Base-by-base conservation (phyloP, 2,329 filamentous ascomycete genomes). In the Penicillium capsulatum region DNA sequence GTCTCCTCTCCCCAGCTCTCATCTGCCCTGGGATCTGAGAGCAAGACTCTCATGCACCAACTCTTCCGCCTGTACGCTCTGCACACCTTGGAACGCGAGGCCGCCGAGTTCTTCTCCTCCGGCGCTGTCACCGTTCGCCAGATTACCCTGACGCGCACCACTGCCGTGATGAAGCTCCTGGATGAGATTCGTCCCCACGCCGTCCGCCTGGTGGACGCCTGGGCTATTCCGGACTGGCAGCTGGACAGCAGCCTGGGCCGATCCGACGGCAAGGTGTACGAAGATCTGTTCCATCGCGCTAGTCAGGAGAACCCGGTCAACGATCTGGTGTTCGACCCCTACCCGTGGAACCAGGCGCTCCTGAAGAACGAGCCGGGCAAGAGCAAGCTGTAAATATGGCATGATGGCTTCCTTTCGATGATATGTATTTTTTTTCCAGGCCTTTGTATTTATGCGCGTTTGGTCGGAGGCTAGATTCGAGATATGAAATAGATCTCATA, bases 211-310 rank as follows among this genome's bases (percentile, higher is more conserved):
- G 84, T 87, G 0, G 84, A 89, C 55, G 71, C 81, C 0, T 89
- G 84, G 85, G 77, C 78, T 44, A 86, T 89, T 65, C 80, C 84
- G 1, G 84, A 89, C 59, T 89, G 82, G 82, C 81, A 86, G 53
- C 73, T 89, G 2, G 84, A 89, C 59, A 82, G 77, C 53, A 80
- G 77, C 42, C 62, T 89, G 27, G 84, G 85, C 1, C 71, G 83
- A 2, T 77, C 76, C 30, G 84, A 89, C 45, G 84, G 85, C 14
- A 81, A 83, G 54, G 84, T 88, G 1, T 89, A 89, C 52, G 81
- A 86, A 60, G 84, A 88, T 53, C 73, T 89, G 70, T 89, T 88
- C 66, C 70, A 80, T 55, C 69, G 84, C 10, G 85, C 84, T 0
- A 81, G 77, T 45, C 75, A 85, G 68, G 65, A 83, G 53, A 89